These are phyloP conservation scores for Leccinum ochraceum DNA, from an alignment of 768 basidiomycete genomes.

Conservation along the genomic window DNA sequence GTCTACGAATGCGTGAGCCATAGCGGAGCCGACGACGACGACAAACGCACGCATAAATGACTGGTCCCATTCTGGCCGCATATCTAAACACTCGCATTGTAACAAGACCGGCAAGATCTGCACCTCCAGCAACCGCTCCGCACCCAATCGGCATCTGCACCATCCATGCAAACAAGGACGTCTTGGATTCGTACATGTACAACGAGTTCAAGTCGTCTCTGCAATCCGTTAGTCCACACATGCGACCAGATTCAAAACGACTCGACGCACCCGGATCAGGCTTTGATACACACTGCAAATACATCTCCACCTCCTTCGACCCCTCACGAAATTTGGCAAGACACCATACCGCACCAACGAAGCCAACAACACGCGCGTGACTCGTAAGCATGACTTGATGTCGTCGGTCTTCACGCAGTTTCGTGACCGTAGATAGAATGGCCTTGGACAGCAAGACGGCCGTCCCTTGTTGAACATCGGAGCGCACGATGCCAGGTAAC, in stretches of 20 bases:
- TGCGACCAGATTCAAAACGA: slow-evolving; percentile 5
- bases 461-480: slow-evolving; percentile 67
- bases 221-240: not conserved
- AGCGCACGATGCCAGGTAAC: slow-evolving; percentile 71
- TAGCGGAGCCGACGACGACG: not conserved
- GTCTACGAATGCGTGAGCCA: slow-evolving; percentile 44
- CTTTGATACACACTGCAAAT: slow-evolving; percentile 73
- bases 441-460: slow-evolving; percentile 79
- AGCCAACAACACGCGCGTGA: slow-evolving; percentile 57
- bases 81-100: slow-evolving; percentile 85
- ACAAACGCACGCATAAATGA: slow-evolving; percentile 63
- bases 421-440: slow-evolving; percentile 79
- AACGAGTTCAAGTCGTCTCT: slow-evolving; percentile 85
- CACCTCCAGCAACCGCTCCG: slow-evolving; percentile 79
- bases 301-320: slow-evolving; percentile 77
- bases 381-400: slow-evolving; percentile 66
- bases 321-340: slow-evolving; percentile 77
- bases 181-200: slow-evolving; percentile 94
- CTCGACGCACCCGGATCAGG: slow-evolving; percentile 80
- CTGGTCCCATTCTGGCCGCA: slow-evolving; percentile 80
- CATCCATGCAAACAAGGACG: slow-evolving; percentile 85
- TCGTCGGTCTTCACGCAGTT: slow-evolving; percentile 80
- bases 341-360: slow-evolving; percentile 73
- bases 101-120: slow-evolving; percentile 73
- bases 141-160: slow-evolving; percentile 79